Conservation (phyloP, 2,329 filamentous ascomycete species). For the Penicillium brasilianum region DNA sequence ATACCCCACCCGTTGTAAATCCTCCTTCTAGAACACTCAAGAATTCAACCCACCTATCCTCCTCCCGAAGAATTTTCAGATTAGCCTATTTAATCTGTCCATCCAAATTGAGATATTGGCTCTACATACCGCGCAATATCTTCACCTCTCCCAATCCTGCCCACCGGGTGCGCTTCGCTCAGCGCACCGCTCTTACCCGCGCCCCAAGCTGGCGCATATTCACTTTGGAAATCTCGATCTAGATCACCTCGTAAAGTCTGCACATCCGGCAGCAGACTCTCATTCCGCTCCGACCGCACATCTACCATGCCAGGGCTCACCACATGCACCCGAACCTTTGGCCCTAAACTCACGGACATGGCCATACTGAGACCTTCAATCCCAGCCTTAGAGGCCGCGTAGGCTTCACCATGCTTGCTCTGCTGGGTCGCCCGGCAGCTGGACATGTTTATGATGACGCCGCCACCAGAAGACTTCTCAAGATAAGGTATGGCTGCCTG, state of each 20-base stretch:
- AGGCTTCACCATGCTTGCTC: conserved; percentile 11
- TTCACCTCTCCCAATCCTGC: conserved; percentile 13
- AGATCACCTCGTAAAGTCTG: conserved; percentile 5
- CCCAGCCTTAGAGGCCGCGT: conserved; percentile 10
- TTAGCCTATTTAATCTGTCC: neutral
- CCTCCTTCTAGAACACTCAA: conserved; percentile 9
- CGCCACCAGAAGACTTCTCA: conserved; percentile 6
- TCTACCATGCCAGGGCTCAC: conserved; percentile 13
- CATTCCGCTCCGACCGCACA: conserved; percentile 12
- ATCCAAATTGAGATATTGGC: too few species aligned
- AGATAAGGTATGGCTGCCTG: conserved; percentile 10
- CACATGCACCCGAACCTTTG: conserved; percentile 9
- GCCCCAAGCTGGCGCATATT: conserved; percentile 12
- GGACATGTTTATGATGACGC: conserved; percentile 13
- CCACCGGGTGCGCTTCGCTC: conserved; percentile 8
- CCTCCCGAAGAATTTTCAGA: neutral
- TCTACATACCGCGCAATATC: conserved; percentile 11
- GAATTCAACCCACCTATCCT: conserved; percentile 10
- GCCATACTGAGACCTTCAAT: conserved; percentile 13
- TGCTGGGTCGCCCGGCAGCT: conserved; percentile 12
- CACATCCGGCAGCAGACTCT: neutral
- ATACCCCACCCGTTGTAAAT: conserved; percentile 13
- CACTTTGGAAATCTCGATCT: conserved; percentile 11
- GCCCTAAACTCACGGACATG: conserved; percentile 11
- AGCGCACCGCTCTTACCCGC: conserved; percentile 7